These are phyloP conservation scores for Fusarium poae DNA, from an alignment of 2,329 filamentous ascomycete species.

Conservation along the genomic window DNA sequence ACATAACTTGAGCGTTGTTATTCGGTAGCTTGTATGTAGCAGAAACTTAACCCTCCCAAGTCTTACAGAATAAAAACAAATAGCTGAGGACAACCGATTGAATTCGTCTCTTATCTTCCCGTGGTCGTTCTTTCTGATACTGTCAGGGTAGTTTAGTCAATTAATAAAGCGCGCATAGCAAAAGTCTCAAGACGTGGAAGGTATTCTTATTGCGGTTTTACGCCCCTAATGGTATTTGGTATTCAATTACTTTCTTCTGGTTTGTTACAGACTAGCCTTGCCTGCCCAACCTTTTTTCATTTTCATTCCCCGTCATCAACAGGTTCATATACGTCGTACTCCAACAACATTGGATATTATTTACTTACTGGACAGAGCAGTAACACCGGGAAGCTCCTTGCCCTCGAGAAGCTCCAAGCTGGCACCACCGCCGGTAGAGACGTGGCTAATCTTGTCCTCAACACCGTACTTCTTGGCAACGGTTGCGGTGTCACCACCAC, in stretches of 20 bases:
- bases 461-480: slow-evolving; percentile 97
- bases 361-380: slow-evolving; percentile 86
- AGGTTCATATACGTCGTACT: slow-evolving; percentile 42
- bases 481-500: slow-evolving; percentile 97
- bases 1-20: neutral
- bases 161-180: slow-evolving; percentile 17
- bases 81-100: no score
- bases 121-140: no score
- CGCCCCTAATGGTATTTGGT: slow-evolving; percentile 44
- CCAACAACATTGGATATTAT: slow-evolving; percentile 43
- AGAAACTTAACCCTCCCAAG: no score
- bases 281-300: slow-evolving; percentile 50
- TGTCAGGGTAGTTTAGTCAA: neutral
- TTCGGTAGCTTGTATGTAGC: no score
- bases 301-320: slow-evolving; percentile 52
- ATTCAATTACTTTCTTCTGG: slow-evolving; percentile 42
- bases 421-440: slow-evolving; percentile 96
- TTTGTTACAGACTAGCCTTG: slow-evolving; percentile 55
- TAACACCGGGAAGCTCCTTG: slow-evolving; percentile 95
- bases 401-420: slow-evolving; percentile 97
- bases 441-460: slow-evolving; percentile 97
- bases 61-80: no score
- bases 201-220: slow-evolving; percentile 16
- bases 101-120: no score
- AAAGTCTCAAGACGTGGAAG: neutral